These are phyloP conservation scores for Epichloe bromicola DNA, from an alignment of 2,329 filamentous ascomycete genomes.

Conservation along the genomic window DNA sequence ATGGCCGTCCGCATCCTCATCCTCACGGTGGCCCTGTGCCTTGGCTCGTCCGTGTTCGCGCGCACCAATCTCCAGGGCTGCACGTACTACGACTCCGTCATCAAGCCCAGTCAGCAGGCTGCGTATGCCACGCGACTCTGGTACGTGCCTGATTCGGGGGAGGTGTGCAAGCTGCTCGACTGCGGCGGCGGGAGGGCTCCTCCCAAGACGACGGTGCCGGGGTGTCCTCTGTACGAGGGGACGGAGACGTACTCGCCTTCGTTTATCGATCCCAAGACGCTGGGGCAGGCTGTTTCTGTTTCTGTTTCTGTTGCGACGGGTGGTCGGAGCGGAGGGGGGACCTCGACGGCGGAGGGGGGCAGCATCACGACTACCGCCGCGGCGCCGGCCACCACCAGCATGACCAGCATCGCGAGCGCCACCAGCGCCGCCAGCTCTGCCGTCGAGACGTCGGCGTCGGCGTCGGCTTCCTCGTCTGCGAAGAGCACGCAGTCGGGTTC, in stretches of 20 bases:
- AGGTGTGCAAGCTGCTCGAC: constrained; percentile 51
- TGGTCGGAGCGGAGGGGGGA: too few species aligned
- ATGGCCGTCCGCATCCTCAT: constrained; percentile 16
- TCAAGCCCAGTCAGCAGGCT: constrained; percentile 14
- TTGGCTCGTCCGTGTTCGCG: constrained; percentile 23
- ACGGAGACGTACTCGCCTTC: constrained; percentile 40
- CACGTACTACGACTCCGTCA: constrained; percentile 24
- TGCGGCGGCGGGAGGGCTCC: constrained; percentile 54
- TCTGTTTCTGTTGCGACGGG: too few species aligned
- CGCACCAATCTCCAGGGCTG: constrained; percentile 35
- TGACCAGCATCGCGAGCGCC: neutral
- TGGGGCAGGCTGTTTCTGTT: constrained; percentile 7
- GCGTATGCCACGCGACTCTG: constrained; percentile 37
- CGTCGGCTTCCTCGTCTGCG: too few species aligned
- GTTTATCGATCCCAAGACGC: constrained; percentile 28
- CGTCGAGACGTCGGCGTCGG: too few species aligned
- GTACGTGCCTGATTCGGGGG: constrained; percentile 50
- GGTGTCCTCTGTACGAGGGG: constrained; percentile 42
- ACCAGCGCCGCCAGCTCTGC: too few species aligned
- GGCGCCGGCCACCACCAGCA: too few species aligned
- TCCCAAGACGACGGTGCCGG: constrained; percentile 47
- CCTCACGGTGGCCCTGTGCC: constrained; percentile 14
- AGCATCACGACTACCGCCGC: neutral
- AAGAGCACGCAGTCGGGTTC: too few species aligned
- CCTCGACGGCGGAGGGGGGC: constrained; percentile 5